These are phyloP conservation scores for Penicillium sclerotiorum DNA, from an alignment of 2,329 filamentous ascomycete species.

Conservation along the genomic window DNA sequence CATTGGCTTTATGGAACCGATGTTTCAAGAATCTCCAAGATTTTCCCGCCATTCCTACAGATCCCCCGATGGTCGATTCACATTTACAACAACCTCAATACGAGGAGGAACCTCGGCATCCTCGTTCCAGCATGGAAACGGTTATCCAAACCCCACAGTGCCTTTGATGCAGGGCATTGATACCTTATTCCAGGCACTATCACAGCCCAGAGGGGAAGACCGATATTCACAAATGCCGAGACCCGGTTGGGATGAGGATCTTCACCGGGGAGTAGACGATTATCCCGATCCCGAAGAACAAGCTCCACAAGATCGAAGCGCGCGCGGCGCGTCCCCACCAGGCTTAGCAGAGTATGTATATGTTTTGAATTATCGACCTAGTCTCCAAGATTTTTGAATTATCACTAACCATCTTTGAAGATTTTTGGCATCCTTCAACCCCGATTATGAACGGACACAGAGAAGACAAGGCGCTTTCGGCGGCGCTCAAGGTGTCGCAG, in stretches of 20 bases:
- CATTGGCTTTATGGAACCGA: background rate
- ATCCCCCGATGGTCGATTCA: constrained; percentile 51
- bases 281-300: constrained; percentile 35
- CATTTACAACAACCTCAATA: constrained; percentile 39
- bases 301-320: constrained; percentile 55
- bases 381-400: background rate
- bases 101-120: constrained; percentile 21
- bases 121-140: constrained; percentile 20
- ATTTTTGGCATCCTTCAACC: constrained; percentile 32
- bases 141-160: constrained; percentile 24
- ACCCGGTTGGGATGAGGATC: constrained; percentile 12
- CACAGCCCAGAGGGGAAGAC: no score
- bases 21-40: constrained; percentile 20
- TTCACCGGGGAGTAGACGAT: constrained; percentile 9
- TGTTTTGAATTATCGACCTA: no score
- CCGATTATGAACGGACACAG: constrained; percentile 12
- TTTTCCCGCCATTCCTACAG: constrained; percentile 43
- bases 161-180: constrained; percentile 43
- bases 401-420: constrained; percentile 20
- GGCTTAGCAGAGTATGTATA: constrained; percentile 52
- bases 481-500: constrained; percentile 13
- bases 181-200: constrained; percentile 52
- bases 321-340: constrained; percentile 54
- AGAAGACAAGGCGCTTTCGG: constrained; percentile 17
- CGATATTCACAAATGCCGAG: no score